Conservation (phyloP, 2,329 filamentous ascomycete species). For the Byssothecium circinans region DNA sequence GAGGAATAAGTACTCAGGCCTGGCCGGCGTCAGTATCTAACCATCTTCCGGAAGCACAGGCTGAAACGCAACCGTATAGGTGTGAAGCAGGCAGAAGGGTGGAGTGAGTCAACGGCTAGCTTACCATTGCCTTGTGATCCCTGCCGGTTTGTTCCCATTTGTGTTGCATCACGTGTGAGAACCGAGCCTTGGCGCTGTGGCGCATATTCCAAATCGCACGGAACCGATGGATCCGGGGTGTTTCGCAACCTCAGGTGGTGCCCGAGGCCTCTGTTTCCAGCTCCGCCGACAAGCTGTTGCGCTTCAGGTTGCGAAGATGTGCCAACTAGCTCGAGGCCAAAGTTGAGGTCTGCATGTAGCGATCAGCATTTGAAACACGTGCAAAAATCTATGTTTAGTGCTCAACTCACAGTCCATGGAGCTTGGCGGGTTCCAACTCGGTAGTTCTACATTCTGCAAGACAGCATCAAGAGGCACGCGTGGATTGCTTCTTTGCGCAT, state of each 20-base stretch:
- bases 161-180: slow-evolving; percentile 5
- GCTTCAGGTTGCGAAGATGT: slow-evolving; percentile 27
- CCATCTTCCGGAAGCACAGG: slow-evolving; percentile 18
- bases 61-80: slow-evolving; percentile 25
- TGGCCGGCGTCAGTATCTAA: slow-evolving; percentile 19
- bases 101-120: slow-evolving; percentile 34
- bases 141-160: not conserved
- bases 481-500: slow-evolving; percentile 15
- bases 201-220: slow-evolving; percentile 25
- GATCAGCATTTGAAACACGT: slow-evolving; percentile 33
- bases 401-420: slow-evolving; percentile 39
- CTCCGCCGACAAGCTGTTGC: slow-evolving; percentile 26
- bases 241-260: slow-evolving; percentile 35
- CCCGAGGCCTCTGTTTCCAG: slow-evolving; percentile 18
- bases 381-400: slow-evolving; percentile 6
- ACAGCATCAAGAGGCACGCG: slow-evolving; percentile 29
- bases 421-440: slow-evolving; percentile 25
- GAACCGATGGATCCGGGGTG: slow-evolving; percentile 27
- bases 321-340: slow-evolving; percentile 35
- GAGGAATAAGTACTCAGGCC: slow-evolving; percentile 36
- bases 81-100: slow-evolving; percentile 13
- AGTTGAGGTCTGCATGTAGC: slow-evolving; percentile 34
- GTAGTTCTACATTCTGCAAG: slow-evolving; percentile 29
- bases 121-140: slow-evolving; percentile 18
- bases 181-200: slow-evolving; percentile 1